phyloP scores from a whole-genome alignment of 495 filamentous ascomycete species.

The Geoglossum glabrum region DNA sequence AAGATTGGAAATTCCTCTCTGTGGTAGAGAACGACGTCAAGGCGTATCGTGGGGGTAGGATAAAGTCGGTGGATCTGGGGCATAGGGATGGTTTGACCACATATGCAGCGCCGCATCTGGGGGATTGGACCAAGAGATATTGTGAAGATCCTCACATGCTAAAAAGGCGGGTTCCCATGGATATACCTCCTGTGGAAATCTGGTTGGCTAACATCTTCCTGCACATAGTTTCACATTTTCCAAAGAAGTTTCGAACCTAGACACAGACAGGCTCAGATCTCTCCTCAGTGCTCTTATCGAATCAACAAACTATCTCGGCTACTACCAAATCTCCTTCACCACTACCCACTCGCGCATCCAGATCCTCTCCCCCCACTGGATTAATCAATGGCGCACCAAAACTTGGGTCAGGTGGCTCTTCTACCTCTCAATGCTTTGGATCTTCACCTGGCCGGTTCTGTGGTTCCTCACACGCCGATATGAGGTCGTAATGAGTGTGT shows the following conservation, averaged over 20 bases:
- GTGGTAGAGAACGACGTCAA: conserved; percentile 13
- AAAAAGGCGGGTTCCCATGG: conserved; percentile 11
- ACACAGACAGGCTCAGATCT: conserved; percentile 23
- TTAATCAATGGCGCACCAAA: conserved; percentile 36
- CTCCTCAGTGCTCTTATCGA: conserved; percentile 28
- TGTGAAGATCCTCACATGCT: not conserved
- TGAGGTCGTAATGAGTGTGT: conserved; percentile 33
- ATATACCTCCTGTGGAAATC: conserved; percentile 17
- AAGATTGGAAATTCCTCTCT: not conserved
- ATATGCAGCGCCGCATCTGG: not conserved
- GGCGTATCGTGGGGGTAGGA: not conserved
- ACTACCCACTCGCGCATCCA: conserved; percentile 25
- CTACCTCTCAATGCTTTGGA: conserved; percentile 36
- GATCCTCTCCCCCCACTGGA: conserved; percentile 32
- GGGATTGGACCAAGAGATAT: not conserved
- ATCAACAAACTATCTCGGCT: conserved; percentile 39
- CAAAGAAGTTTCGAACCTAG: conserved; percentile 30
- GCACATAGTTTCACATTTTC: conserved; percentile 31
- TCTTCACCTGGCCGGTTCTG: conserved; percentile 42
- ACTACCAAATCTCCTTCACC: conserved; percentile 30
- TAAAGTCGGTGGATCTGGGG: not conserved
- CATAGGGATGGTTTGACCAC: not conserved
- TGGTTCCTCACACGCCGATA: conserved; percentile 41
- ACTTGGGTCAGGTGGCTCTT: conserved; percentile 35
- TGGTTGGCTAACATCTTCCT: conserved; percentile 20